Base-by-base conservation (phyloP, 192 early-diverging fungal genomes). In the Haplosporangium gracile region DNA sequence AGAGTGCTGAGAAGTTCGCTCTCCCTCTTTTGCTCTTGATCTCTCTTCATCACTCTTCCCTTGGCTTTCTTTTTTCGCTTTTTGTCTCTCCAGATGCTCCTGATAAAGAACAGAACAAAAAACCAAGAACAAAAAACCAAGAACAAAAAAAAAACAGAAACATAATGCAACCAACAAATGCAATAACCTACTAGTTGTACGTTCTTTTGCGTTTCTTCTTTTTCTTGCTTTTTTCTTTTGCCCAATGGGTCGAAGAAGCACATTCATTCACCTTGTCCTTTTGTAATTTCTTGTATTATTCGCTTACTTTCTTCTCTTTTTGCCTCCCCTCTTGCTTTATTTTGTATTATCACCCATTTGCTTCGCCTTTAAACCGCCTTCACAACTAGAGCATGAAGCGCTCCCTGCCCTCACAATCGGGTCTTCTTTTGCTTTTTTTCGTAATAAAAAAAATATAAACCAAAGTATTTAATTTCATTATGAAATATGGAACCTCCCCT, bases 61-160 rank as follows among this genome's bases (percentile, higher is more conserved):
- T 77, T 77, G 85, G 70, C 73, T 63, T 60, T 81, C 68, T 60
- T 43, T 83, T 83, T 42, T 75, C 77, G 70, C 72, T 45, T 70
- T 70, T 38, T 65, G 29, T 65, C 60, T 65, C 26, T 65, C 60
- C 29, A 65, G 60, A 65, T 65, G 60, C 60, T 34, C 60, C 29
- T 32, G 60, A 65, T 65, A 65, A 65, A 65, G 60, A 65, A 29
- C n/a, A 65, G 49, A 51, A 51, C 43, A 45, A 51, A 20, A 51
- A 18, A 20, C 4, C 60, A 65, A 65, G 60, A 65, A 65, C 24
- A 63, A 29, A 63, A 51, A 18, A 20, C 4, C 60, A 65, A 65
- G 60, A 65, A 65, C 24, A 63, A 29, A 63, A n/a, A 36, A 36
- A 36, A 36, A 36, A 36, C 36, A 36, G 2, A 63, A 63, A 63